A percentile compares a stretch with the other conserved stretches of the same genome.
These are phyloP conservation scores for Lipomyces mesembrius DNA, from an alignment of 805 yeast genomes.

Conservation along the genomic window DNA sequence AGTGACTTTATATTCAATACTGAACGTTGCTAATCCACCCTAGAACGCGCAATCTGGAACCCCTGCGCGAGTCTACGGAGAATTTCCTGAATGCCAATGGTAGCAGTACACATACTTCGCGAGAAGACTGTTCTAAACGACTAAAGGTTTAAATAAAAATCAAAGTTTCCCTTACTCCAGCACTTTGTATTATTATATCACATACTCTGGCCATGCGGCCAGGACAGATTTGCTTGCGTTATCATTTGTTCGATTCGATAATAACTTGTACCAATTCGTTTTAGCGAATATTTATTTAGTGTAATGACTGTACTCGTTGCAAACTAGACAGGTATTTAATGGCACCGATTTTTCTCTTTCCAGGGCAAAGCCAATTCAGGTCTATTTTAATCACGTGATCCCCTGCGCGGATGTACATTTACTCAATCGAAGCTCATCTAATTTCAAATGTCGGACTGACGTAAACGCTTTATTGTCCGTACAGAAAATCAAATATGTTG, in stretches of 20 bases:
- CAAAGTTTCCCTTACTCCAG: no score
- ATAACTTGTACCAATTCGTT: neutral
- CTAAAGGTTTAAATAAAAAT: neutral
- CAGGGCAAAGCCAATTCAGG: no score
- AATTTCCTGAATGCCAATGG: neutral
- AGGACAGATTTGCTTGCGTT: neutral
- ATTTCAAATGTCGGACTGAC: neutral
- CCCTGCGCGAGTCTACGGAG: neutral
- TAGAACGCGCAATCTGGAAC: neutral
- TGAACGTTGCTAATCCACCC: neutral
- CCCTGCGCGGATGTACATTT: no score
- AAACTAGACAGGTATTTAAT: neutral
- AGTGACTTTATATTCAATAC: neutral
- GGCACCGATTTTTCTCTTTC: neutral
- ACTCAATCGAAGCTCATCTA: no score
- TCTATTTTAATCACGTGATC: no score
- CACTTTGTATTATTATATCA: no score
- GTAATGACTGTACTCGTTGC: neutral
- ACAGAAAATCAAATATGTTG: neutral
- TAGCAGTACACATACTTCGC: neutral
- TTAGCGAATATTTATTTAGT: neutral
- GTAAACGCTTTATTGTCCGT: neutral
- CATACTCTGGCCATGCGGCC: neutral
- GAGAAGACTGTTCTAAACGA: neutral
- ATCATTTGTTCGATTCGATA: neutral